These are phyloP conservation scores for Ligustrum vulgare DNA, from an alignment of 257 asterid genomes.

Conservation along the genomic window DNA sequence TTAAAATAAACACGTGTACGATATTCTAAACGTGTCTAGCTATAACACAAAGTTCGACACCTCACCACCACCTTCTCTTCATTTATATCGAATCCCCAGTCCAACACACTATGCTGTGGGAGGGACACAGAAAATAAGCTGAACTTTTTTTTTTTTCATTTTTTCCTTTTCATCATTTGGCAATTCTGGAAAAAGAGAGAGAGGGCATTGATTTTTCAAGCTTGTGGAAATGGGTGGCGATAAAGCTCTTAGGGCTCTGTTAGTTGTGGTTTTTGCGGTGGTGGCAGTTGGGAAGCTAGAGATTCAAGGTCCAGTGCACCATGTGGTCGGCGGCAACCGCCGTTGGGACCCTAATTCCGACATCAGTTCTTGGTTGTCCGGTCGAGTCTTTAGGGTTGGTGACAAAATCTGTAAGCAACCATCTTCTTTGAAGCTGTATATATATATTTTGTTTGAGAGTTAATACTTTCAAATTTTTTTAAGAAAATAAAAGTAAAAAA, in stretches of 20 bases:
- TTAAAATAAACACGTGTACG: too few relatives aligned
- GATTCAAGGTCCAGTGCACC: conserved; percentile 26
- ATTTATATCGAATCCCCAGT: too few relatives aligned
- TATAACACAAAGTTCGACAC: too few relatives aligned
- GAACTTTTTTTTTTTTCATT: too few relatives aligned
- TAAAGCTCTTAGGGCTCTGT: background rate
- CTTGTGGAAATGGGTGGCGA: conserved; percentile 5
- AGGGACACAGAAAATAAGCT: too few relatives aligned
- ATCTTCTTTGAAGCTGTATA: background rate
- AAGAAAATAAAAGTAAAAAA: background rate
- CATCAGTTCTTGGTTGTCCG: conserved; percentile 36
- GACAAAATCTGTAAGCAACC: conserved; percentile 38
- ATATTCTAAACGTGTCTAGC: too few relatives aligned
- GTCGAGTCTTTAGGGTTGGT: conserved; percentile 40
- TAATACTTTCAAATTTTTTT: too few relatives aligned
- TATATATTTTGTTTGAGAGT: too few relatives aligned
- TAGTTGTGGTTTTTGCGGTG: conserved; percentile 1
- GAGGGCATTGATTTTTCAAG: background rate
- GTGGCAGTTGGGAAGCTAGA: conserved; percentile 9
- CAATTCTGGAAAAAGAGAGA: too few relatives aligned
- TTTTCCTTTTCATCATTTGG: too few relatives aligned
- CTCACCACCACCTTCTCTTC: too few relatives aligned
- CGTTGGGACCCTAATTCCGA: conserved; percentile 38
- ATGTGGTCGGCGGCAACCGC: conserved; percentile 39
- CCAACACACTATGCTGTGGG: too few relatives aligned